Evolutionary conservation across 495 filamentous ascomycete genomes (phyloP).

Genomic region (Penicillium manginii): DNA sequence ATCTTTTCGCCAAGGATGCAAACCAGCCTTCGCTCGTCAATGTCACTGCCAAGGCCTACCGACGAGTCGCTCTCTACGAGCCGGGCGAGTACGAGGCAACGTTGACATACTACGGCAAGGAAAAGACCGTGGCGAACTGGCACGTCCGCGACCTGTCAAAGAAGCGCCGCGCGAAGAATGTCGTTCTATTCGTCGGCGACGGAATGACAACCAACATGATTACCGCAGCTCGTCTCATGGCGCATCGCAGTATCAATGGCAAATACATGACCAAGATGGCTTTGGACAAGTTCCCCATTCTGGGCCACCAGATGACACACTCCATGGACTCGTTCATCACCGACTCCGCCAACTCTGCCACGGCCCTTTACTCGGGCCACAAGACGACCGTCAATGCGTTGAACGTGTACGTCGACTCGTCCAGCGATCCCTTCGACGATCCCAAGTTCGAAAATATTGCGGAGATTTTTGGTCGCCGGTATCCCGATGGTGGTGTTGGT

Average conservation of each 20-base stretch:
- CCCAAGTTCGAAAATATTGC: constrained; percentile 79
- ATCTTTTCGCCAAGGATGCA: constrained; percentile 71
- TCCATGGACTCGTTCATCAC: constrained; percentile 78
- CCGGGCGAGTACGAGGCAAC: constrained; percentile 73
- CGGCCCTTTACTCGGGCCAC: constrained; percentile 73
- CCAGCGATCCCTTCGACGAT: constrained; percentile 66
- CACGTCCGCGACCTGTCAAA: constrained; percentile 65
- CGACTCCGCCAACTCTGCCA: constrained; percentile 76
- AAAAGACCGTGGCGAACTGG: constrained; percentile 69
- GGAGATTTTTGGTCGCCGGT: constrained; percentile 66
- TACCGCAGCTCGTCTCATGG: constrained; percentile 71
- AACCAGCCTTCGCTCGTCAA: constrained; percentile 66
- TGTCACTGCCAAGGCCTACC: constrained; percentile 71
- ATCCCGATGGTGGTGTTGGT: constrained; percentile 54
- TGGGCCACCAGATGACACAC: constrained; percentile 73
- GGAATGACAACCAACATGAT: constrained; percentile 84
- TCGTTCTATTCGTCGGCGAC: constrained; percentile 77
- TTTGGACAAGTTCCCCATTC: constrained; percentile 72
- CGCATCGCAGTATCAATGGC: constrained; percentile 74
- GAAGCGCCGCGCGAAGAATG: constrained; percentile 73
- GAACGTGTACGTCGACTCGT: constrained; percentile 73
- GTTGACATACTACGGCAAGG: constrained; percentile 66
- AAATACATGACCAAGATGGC: constrained; percentile 68
- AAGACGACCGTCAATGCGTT: constrained; percentile 75
- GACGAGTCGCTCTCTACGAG: constrained; percentile 67